phyloP scores from a whole-genome alignment of 805 yeast genomes.

The Priceomyces melissophilus region DNA sequence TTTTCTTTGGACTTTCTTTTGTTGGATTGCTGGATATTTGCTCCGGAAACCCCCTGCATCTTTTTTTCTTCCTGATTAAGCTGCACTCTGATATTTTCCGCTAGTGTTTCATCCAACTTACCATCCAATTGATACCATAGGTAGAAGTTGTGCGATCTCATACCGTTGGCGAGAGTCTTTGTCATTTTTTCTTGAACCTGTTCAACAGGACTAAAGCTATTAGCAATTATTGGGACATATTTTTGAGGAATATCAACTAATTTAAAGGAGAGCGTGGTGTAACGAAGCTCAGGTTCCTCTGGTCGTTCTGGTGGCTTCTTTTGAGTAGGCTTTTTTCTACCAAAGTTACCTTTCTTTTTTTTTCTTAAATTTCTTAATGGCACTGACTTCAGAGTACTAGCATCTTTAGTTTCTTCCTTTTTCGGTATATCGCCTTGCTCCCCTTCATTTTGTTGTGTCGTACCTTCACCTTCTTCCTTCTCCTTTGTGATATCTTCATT shows the following conservation, averaged over 20 bases:
- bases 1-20: conserved; percentile 34
- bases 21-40: conserved; percentile 17
- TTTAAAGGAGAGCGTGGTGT: conserved; percentile 63
- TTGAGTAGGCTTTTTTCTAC: conserved; percentile 9
- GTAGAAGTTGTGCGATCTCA: conserved; percentile 56
- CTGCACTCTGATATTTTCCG: conserved; percentile 60
- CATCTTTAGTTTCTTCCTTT: conserved; percentile 11
- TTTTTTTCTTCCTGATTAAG: conserved; percentile 52
- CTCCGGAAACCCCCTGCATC: conserved; percentile 31
- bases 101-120: conserved; percentile 60
- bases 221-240: conserved; percentile 58
- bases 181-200: conserved; percentile 62
- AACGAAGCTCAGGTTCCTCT: conserved; percentile 43
- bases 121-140: conserved; percentile 87
- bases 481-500: conserved; percentile 14
- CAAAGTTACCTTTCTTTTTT: conserved; percentile 12
- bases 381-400: conserved; percentile 11
- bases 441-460: conserved; percentile 11
- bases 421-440: conserved; percentile 7
- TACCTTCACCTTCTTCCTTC: conserved; percentile 7
- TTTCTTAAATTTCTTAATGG: conserved; percentile 12
- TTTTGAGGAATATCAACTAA: conserved; percentile 63
- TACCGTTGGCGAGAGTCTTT: conserved; percentile 55
- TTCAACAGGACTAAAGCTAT: conserved; percentile 59
- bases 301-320: conserved; percentile 30